Evolutionary conservation across 257 asterid species (phyloP), one percentile per base, ranked within the genome.

Genomic region (Solanum virginianum): DNA sequence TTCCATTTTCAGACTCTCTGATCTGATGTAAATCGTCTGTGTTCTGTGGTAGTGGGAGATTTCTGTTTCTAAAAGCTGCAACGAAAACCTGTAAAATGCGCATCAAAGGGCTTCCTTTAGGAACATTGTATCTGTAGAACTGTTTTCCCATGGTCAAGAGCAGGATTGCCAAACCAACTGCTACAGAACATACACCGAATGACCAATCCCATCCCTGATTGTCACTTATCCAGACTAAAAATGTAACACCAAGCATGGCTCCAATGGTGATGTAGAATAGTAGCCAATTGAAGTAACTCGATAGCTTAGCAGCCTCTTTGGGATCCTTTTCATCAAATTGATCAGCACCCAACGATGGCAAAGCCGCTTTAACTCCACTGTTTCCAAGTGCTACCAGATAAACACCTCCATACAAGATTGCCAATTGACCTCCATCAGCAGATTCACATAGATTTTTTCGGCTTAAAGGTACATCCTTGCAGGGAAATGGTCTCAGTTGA

Each of bases 141-240:
- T 93, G 89, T 26, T 85, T 90, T 57, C 97, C 97, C 92, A 92
- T 85, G 80, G 80, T 49, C 15, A 94, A 89, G 85, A 90, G 90
- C 85, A 91, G 4, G 41, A 92, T 62, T 20, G 90, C 89, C 39
- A 87, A 56, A 0, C 81, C 84, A 22, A 92, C 87, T 85, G 97
- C 94, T 41, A 89, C 12, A 17, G 92, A 85, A 39, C 90, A 92
- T 53, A 92, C 84, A n/a, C 92, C 93, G 54, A 93, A 94, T 3
- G 92, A 86, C 97, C 97, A 93, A 87, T 91, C 97, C 97, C 97
- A 92, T 8, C 98, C 97, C 20, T 80, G 86, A 57, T 88, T 93
- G n/a, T 91, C 85, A 70, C 91, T 92, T 43, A 92, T 92, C 95
- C 97, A 93, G 6, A 94, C 97, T 6, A 94, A 7, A 69, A 92